Evolutionary conservation across 2,329 filamentous ascomycete species (phyloP).

Genomic region (Didymella lethalis): DNA sequence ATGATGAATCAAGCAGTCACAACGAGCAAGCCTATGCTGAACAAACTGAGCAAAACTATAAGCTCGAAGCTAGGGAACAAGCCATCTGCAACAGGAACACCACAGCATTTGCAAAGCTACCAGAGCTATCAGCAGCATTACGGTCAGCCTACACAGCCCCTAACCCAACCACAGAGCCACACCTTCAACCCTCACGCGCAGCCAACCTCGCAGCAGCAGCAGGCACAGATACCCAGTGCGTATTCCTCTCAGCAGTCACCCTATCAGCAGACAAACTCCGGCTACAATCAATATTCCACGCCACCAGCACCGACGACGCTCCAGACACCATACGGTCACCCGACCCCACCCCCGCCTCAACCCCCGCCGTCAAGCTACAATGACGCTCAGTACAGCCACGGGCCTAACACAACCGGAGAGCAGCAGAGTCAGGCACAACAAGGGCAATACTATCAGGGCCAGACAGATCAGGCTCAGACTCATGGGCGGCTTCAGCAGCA

Average conservation of each 20-base stretch:
- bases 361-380: constrained; percentile 25
- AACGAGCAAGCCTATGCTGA: constrained; percentile 47
- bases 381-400: constrained; percentile 25
- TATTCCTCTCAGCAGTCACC: constrained; percentile 41
- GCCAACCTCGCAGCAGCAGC: constrained; percentile 24
- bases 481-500: constrained; percentile 23
- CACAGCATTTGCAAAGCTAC: constrained; percentile 43
- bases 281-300: constrained; percentile 41
- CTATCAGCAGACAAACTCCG: constrained; percentile 36
- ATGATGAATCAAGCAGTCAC: constrained; percentile 49
- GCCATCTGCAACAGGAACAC: constrained; percentile 29
- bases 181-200: constrained; percentile 28
- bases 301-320: constrained; percentile 26
- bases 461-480: constrained; percentile 6
- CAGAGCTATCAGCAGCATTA: constrained; percentile 44
- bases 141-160: constrained; percentile 30
- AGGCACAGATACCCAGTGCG: constrained; percentile 26
- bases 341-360: constrained; percentile 26
- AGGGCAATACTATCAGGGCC: constrained; percentile 24
- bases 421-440: constrained; percentile 21
- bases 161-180: constrained; percentile 27
- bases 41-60: constrained; percentile 49
- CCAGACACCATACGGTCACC: constrained; percentile 24
- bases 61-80: constrained; percentile 46
- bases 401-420: constrained; percentile 15